These are phyloP conservation scores for Linum tenue DNA, from an alignment of 345 rosid genomes.

Conservation along the genomic window DNA sequence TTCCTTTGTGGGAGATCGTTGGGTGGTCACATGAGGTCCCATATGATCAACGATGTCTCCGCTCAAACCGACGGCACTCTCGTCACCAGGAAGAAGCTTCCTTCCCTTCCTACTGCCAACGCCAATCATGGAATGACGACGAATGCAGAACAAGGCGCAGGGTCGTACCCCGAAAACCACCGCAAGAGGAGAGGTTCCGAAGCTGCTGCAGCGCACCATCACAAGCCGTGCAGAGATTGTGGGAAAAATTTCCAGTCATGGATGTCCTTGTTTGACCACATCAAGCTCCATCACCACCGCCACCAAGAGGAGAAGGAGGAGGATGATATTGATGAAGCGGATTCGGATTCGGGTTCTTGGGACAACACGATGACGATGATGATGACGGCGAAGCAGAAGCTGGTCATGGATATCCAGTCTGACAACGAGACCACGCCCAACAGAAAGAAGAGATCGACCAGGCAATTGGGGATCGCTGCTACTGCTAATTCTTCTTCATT, in stretches of 20 bases:
- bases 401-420: background rate
- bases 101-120: slow-evolving; percentile 18
- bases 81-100: slow-evolving; percentile 29
- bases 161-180: background rate
- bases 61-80: slow-evolving; percentile 23
- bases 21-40: slow-evolving; percentile 79
- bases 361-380: background rate
- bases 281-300: background rate
- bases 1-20: slow-evolving; percentile 56
- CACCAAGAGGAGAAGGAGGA: background rate
- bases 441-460: slow-evolving; percentile 17
- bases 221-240: background rate
- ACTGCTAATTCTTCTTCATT: slow-evolving; percentile 31
- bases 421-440: background rate
- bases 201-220: background rate
- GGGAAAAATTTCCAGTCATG: background rate
- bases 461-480: background rate
- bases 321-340: background rate
- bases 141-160: too few species aligned
- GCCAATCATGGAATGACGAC: too few species aligned
- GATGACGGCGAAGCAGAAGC: background rate
- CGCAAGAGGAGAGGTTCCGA: background rate
- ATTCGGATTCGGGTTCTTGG: background rate
- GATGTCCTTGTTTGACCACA: background rate
- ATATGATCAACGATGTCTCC: slow-evolving; percentile 31